phyloP scores from a whole-genome alignment of 1,284 basidiomycete species.

The Entoloma clypeatum region DNA sequence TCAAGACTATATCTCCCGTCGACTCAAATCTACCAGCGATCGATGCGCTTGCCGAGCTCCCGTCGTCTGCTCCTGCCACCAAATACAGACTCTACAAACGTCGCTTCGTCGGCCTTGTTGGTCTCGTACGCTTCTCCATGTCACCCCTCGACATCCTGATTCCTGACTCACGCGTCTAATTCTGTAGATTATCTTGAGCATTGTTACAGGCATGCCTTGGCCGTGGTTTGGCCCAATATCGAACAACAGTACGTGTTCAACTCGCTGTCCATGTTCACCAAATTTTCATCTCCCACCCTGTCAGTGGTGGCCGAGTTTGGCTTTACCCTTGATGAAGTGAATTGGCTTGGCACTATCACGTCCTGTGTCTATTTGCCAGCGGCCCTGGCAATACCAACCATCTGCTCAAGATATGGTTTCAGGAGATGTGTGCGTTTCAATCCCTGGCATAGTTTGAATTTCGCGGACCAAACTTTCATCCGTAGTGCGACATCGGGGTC shows the following conservation, averaged over 20 bases:
- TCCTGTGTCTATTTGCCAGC: slow-evolving; percentile 58
- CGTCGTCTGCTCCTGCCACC: background rate
- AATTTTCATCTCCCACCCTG: slow-evolving; percentile 1
- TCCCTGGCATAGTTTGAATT: background rate
- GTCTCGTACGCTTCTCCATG: slow-evolving; percentile 54
- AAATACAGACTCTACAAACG: slow-evolving; percentile 61
- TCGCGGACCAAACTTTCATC: slow-evolving; percentile 1
- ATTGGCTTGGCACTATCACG: slow-evolving; percentile 73
- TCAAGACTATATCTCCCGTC: no score
- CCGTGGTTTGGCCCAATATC: slow-evolving; percentile 78
- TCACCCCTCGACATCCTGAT: no score
- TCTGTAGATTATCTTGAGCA: slow-evolving; percentile 53
- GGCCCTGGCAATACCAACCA: slow-evolving; percentile 51
- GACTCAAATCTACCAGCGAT: no score
- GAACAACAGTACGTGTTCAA: slow-evolving; percentile 45
- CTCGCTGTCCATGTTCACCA: background rate
- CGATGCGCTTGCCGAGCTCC: no score
- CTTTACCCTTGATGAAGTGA: slow-evolving; percentile 62
- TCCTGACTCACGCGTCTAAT: slow-evolving; percentile 1
- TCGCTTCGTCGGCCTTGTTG: slow-evolving; percentile 61
- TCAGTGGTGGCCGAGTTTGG: slow-evolving; percentile 57
- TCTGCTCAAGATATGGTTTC: slow-evolving; percentile 58
- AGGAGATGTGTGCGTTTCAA: slow-evolving; percentile 46
- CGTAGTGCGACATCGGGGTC: slow-evolving; percentile 52
- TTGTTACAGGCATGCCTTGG: slow-evolving; percentile 60